phyloP scores from a whole-genome alignment of 2,329 filamentous ascomycete genomes.

The Pseudopithomyces maydicus region DNA sequence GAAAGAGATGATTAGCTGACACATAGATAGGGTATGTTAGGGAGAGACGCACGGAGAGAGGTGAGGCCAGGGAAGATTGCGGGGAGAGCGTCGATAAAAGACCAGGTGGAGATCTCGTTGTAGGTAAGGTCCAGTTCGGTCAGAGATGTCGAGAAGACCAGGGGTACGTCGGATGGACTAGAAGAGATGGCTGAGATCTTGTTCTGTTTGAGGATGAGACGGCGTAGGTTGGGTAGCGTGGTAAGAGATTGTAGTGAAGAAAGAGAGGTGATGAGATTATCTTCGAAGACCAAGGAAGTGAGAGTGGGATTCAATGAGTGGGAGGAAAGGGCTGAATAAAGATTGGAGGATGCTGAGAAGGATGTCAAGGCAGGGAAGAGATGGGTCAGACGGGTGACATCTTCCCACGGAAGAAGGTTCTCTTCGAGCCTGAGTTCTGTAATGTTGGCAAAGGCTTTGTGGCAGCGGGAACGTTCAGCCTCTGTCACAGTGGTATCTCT shows the following conservation, averaged over 20 bases:
- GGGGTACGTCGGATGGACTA: slow-evolving; percentile 16
- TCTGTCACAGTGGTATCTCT: slow-evolving; percentile 37
- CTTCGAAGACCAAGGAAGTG: slow-evolving; percentile 70
- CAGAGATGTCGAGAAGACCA: slow-evolving; percentile 37
- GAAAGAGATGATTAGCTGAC: too few species aligned
- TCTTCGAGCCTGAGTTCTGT: slow-evolving; percentile 56
- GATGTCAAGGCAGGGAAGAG: slow-evolving; percentile 62
- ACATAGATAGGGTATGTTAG: too few species aligned
- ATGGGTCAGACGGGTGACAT: slow-evolving; percentile 47
- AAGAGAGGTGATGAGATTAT: slow-evolving; percentile 69
- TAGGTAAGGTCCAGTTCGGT: slow-evolving; percentile 52
- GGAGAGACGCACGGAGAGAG: slow-evolving; percentile 61
- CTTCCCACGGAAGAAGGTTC: slow-evolving; percentile 48
- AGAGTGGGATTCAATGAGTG: slow-evolving; percentile 57
- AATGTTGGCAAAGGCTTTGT: slow-evolving; percentile 42
- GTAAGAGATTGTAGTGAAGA: slow-evolving; percentile 64
- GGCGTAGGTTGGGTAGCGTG: slow-evolving; percentile 59
- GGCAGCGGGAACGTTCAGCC: slow-evolving; percentile 27
- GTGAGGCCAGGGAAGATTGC: slow-evolving; percentile 72
- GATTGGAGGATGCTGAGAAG: slow-evolving; percentile 54
- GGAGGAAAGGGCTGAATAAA: slow-evolving; percentile 38
- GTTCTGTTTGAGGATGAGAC: slow-evolving; percentile 74
- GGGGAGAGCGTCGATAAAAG: slow-evolving; percentile 72
- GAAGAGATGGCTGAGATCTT: slow-evolving; percentile 58
- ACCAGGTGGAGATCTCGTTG: slow-evolving; percentile 64